A percentile compares a stretch with the other conserved stretches of the same genome.
These are phyloP conservation scores for Bothriochloa decipiens DNA, from an alignment of 176 grass and related monocot genomes.

Conservation along the genomic window DNA sequence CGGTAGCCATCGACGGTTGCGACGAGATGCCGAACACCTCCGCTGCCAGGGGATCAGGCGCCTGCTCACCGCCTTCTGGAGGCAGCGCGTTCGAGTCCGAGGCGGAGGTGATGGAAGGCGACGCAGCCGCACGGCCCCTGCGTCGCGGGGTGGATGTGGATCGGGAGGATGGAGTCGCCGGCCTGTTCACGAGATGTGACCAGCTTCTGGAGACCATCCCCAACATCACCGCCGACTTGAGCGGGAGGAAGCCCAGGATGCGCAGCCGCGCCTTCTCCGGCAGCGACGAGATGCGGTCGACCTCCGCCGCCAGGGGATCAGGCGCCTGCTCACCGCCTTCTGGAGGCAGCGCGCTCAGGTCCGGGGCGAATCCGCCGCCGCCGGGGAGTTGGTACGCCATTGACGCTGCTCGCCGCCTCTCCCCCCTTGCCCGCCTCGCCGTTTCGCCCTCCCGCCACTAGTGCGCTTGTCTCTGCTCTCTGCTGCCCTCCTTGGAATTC, in stretches of 20 bases:
- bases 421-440: background rate
- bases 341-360: background rate
- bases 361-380: background rate
- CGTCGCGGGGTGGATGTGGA: background rate
- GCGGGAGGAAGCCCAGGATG: constrained; percentile 27
- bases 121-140: background rate
- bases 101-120: background rate
- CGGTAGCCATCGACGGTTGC: background rate
- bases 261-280: constrained; percentile 32
- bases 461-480: background rate
- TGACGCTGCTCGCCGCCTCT: constrained; percentile 7
- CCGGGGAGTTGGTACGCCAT: background rate
- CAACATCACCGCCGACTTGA: constrained; percentile 22
- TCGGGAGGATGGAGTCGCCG: constrained; percentile 22
- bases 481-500: too few species aligned
- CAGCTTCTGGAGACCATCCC: constrained; percentile 36
- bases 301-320: background rate
- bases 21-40: constrained; percentile 42
- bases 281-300: constrained; percentile 47
- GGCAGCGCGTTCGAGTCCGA: background rate
- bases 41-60: background rate
- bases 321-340: background rate
- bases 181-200: constrained; percentile 22
- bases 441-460: background rate
- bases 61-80: background rate